Base-by-base conservation (phyloP, 306 rosid genomes). In the Cicer cuneatum region DNA sequence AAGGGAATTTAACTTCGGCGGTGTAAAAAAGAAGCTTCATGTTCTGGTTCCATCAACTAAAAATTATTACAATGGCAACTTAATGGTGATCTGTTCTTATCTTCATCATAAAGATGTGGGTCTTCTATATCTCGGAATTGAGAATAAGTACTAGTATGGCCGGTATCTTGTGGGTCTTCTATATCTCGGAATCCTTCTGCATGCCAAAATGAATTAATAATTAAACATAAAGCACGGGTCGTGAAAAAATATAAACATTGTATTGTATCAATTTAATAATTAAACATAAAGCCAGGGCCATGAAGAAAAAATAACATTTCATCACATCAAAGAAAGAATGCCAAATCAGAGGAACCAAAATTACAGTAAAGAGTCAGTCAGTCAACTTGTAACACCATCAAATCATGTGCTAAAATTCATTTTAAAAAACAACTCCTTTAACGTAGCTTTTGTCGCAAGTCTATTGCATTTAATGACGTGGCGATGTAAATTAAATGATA, bases 171-270 rank as follows among this genome's bases (percentile, higher is more conserved):
- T 89, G 6, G 98, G 97, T 81, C 97, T 85, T 84, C 98, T 93
- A 86, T 83, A 91, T 90, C 98, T 87, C 7, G 98, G 96, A 75
- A 85, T 86, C 85, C 98, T 89, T 85, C 98, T 93, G 97, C 90
- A 86, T 15, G 58, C 45, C 72, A 75, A 59, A 67, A 16, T 39
- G 8, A 73, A 65, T 73, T 21, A 65, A 21, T 65, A 65, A 12
- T 33, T 15, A 51, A 5, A 69, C 61, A 49, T 49, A 49, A 49
- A 69, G 13, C 10, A 4, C 11, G 11, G 37, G 62, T 1, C 10
- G n/a, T 51, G 47, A 49, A 68, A 43, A 68, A 68, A 48, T 11
- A 57, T 52, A 18, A 42, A 24, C 10, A 14, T 42, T 62, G 43
- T 38, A 67, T 35, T 68, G 51, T 11, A 66, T 46, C 68, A 57